phyloP scores from a whole-genome alignment of 148 eudicot species.

The Persicaria tinctoria region DNA sequence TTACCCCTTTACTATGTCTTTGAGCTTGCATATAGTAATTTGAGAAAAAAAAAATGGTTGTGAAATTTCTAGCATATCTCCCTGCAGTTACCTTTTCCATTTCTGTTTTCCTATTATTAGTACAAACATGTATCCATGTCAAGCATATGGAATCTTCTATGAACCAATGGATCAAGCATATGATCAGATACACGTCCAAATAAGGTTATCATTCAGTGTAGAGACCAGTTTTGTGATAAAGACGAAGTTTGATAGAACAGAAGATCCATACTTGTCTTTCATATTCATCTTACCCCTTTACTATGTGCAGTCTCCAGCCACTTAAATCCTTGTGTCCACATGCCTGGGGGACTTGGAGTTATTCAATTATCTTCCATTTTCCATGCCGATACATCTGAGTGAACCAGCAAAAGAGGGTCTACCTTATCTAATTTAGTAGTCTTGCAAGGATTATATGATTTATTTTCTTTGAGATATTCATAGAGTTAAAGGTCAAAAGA shows the following conservation, averaged over 20 bases:
- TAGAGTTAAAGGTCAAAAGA: not conserved
- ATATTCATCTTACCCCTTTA: not conserved
- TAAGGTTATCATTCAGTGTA: conserved; percentile 2
- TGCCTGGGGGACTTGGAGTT: not conserved
- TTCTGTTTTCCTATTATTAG: not conserved
- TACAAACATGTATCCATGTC: not conserved
- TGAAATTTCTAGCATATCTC: not conserved
- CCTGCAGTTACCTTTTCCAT: not conserved
- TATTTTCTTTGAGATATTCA: not conserved
- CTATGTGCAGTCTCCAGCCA: not conserved
- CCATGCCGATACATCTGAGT: not conserved
- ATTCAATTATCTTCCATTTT: not conserved
- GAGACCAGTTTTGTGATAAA: not conserved
- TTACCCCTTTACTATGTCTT: too few relatives aligned
- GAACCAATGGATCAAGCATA: too few relatives aligned
- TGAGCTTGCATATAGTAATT: conserved; percentile 3
- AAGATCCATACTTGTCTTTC: not conserved
- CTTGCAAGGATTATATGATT: not conserved
- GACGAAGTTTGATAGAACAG: not conserved
- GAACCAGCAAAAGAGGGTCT: not conserved
- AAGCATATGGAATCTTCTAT: not conserved
- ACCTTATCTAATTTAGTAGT: not conserved
- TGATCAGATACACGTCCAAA: not conserved
- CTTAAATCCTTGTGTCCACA: not conserved
- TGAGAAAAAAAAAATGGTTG: not conserved